phyloP scores from a whole-genome alignment of 768 basidiomycete genomes.

The Amanita rimosa region DNA sequence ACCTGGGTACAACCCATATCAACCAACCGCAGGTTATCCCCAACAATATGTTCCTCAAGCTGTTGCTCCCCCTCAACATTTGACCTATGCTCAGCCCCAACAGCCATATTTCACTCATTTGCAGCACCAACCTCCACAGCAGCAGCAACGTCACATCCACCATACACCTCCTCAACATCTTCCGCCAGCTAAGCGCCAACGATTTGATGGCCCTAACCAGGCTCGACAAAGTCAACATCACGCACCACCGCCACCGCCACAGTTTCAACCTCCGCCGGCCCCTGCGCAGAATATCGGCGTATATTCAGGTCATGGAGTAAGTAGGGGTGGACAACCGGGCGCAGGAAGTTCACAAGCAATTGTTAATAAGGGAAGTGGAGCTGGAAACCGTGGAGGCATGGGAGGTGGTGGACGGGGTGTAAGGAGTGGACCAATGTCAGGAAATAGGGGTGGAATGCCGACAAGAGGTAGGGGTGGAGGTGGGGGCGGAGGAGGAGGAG shows the following conservation, averaged over 20 bases:
- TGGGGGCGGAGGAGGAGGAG: conserved; percentile 25
- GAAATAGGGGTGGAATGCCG: conserved; percentile 32
- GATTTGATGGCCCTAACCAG: conserved; percentile 71
- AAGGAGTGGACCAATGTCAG: conserved; percentile 39
- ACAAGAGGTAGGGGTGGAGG: conserved; percentile 28
- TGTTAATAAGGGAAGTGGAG: conserved; percentile 11
- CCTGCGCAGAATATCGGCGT: conserved; percentile 30
- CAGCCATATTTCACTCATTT: conserved; percentile 35
- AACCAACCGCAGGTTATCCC: conserved; percentile 53
- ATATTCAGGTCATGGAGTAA: conserved; percentile 23
- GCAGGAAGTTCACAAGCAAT: conserved; percentile 19
- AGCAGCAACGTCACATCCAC: conserved; percentile 38
- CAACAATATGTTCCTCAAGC: conserved; percentile 60
- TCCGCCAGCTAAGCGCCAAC: conserved; percentile 87
- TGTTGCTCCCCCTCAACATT: conserved; percentile 38
- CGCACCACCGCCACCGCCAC: conserved; percentile 47
- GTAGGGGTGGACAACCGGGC: conserved; percentile 27
- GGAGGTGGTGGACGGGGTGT: conserved; percentile 32
- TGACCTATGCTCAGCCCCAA: conserved; percentile 36
- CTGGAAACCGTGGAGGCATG: conserved; percentile 29
- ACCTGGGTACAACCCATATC: conserved; percentile 67
- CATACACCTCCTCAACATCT: conserved; percentile 68
- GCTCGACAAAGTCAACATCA: conserved; percentile 37
- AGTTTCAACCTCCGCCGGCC: conserved; percentile 50
- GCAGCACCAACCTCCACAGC: conserved; percentile 32